A percentile compares a stretch with the other conserved stretches of the same genome.
Evolutionary conservation across 208 protist genomes (phyloP).

Genomic region (Naegleria lovaniensis): DNA sequence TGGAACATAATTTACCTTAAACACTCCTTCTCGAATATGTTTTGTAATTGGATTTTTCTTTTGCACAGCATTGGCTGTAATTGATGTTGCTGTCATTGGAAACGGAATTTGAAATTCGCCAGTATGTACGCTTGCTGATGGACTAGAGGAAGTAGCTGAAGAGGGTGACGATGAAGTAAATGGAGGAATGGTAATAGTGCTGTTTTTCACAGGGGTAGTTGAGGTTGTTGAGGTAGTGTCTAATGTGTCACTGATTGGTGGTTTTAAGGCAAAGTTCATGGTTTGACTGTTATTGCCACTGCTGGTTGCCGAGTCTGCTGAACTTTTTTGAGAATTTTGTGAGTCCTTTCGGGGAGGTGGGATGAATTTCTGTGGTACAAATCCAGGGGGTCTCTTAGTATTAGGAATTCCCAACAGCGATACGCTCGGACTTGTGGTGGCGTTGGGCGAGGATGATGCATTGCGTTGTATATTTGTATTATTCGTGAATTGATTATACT

Average conservation of each 20-base stretch:
- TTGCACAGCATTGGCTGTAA: background rate
- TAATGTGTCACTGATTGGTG: too few relatives aligned
- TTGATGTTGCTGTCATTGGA: background rate
- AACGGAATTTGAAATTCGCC: background rate
- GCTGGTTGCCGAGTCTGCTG: too few relatives aligned
- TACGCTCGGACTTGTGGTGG: too few relatives aligned
- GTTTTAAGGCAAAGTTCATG: too few relatives aligned
- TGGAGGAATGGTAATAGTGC: background rate
- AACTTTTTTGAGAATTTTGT: background rate
- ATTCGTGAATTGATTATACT: too few relatives aligned
- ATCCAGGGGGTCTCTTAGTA: background rate
- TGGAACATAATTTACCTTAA: background rate
- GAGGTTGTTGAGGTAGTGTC: too few relatives aligned
- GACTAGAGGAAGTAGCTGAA: background rate
- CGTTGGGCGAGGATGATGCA: too few relatives aligned
- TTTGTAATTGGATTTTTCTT: background rate
- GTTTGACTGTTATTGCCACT: too few relatives aligned
- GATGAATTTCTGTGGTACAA: background rate
- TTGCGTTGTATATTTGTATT: too few relatives aligned
- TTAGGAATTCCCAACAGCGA: too few relatives aligned
- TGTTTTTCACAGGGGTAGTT: background rate
- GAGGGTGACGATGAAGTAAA: background rate
- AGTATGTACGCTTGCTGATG: too few relatives aligned
- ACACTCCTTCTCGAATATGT: background rate
- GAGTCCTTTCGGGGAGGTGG: background rate